Base-by-base conservation (phyloP, 129 eudicot species). In the Tanacetum coccineum region DNA sequence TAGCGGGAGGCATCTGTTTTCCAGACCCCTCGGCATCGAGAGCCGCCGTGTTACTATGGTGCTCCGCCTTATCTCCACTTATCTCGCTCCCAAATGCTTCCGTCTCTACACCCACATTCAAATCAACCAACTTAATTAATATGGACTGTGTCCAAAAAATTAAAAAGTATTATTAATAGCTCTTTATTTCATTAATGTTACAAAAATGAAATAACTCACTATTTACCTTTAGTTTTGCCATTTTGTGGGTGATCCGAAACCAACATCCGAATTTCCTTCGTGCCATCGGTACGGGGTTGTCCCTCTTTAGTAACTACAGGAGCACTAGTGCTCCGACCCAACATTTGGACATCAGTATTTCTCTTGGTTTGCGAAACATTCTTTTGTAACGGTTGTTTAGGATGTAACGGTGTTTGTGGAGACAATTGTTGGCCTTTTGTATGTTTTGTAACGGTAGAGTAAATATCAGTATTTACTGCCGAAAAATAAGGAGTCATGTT, bases 311-410 rank as follows among this genome's bases (percentile, higher is more conserved):
- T 1, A n/a, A 15, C 10, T 14, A 60, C 2, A 6, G 66, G 66
- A 7, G 49, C 49, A 60, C 66, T 60, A 3, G 66, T n/a, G 48
- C 48, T 60, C 48, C 66, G 22, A 32, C 15, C 48, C 10, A 60
- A 60, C 8, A 15, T 60, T 19, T 36, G 45, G 13, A n/a, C 25
- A n/a, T 36, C 66, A 36, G 4, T 26, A 13, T 36, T 60, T 3
- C 9, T 36, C 18, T 36, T 60, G 25, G 15, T 60, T 2, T 60
- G 47, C 42, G 15, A 58, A 6, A 10, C 65, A 6, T 32, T 60
- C 10, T 60, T 21, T 32, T 49, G 54, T 15, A 15, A 15, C 18
- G 19, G 54, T 49, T 49, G 54, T 36, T 36, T 36, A 36, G 42
- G 42, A 36, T 36, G 39, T 32, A 32, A 32, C 39, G 39, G 39